A percentile compares a stretch with the other conserved stretches of the same genome.
These are phyloP conservation scores for Jatropha multifida DNA, from an alignment of 441 rosid genomes.

Conservation along the genomic window DNA sequence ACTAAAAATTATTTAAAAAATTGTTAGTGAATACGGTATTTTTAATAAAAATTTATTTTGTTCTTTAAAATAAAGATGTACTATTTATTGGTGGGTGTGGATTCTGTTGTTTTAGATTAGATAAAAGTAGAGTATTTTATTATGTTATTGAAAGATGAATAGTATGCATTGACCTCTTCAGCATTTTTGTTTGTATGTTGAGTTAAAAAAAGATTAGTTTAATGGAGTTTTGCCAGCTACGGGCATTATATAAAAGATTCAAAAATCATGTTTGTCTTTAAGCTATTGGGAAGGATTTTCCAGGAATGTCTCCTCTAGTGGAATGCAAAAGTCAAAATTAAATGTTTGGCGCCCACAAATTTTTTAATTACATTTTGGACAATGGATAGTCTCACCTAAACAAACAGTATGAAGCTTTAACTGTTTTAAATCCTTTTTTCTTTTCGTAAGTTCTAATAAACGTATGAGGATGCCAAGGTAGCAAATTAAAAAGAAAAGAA, in stretches of 20 bases:
- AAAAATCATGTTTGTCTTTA: constrained; percentile 11
- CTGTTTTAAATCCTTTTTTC: no score
- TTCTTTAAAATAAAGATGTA: no score
- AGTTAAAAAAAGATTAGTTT: constrained; percentile 18
- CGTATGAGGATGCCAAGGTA: neutral
- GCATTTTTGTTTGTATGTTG: constrained; percentile 31
- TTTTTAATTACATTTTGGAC: no score
- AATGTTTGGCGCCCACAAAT: constrained; percentile 24
- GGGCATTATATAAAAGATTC: constrained; percentile 23
- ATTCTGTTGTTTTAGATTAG: constrained; percentile 11
- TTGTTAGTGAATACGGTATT: no score
- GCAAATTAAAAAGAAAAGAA: neutral
- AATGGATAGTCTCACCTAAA: no score
- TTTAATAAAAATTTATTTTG: no score
- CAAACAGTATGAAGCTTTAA: no score
- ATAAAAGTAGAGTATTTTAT: constrained; percentile 1
- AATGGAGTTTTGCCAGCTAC: constrained; percentile 40
- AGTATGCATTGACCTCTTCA: constrained; percentile 44
- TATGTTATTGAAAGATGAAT: constrained; percentile 24
- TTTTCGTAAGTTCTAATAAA: no score
- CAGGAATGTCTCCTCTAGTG: constrained; percentile 38
- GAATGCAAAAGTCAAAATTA: constrained; percentile 33
- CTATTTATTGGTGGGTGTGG: constrained; percentile 15
- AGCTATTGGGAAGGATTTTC: constrained; percentile 23
- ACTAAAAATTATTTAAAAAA: no score